phyloP scores from a whole-genome alignment of 1,139 yeast genomes.

The Pneumocystis canis region DNA sequence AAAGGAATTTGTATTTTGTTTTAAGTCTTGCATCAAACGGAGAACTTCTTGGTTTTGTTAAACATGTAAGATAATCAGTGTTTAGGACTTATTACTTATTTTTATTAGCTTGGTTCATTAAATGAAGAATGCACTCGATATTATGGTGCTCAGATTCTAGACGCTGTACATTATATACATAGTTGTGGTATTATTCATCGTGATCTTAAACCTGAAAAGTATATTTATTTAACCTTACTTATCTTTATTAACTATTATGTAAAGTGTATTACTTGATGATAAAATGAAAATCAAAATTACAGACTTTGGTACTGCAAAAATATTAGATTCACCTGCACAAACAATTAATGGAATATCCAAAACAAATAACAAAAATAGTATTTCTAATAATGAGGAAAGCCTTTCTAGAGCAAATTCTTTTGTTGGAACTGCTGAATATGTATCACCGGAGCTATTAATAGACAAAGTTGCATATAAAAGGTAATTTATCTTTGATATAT shows the following conservation, averaged over 20 bases:
- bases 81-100: neutral
- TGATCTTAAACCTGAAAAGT: constrained; percentile 87
- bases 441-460: constrained; percentile 81
- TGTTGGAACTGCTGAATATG: constrained; percentile 79
- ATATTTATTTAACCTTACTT: constrained; percentile 23
- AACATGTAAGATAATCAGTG: constrained; percentile 27
- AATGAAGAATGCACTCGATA: constrained; percentile 67
- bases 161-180: constrained; percentile 77
- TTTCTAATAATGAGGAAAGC: constrained; percentile 17
- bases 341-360: constrained; percentile 29
- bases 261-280: constrained; percentile 44
- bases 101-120: constrained; percentile 42
- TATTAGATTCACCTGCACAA: constrained; percentile 31
- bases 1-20: constrained; percentile 73
- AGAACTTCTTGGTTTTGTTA: constrained; percentile 65
- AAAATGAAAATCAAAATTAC: constrained; percentile 77
- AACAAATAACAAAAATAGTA: constrained; percentile 29
- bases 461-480: constrained; percentile 69
- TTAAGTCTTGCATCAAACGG: constrained; percentile 89
- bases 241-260: neutral
- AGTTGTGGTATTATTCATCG: constrained; percentile 75
- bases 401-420: constrained; percentile 66
- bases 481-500: neutral
- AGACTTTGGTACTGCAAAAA: constrained; percentile 96
- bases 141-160: constrained; percentile 63